Base-by-base conservation (phyloP, 2,329 filamentous ascomycete genomes). In the Calycina herbarum region DNA sequence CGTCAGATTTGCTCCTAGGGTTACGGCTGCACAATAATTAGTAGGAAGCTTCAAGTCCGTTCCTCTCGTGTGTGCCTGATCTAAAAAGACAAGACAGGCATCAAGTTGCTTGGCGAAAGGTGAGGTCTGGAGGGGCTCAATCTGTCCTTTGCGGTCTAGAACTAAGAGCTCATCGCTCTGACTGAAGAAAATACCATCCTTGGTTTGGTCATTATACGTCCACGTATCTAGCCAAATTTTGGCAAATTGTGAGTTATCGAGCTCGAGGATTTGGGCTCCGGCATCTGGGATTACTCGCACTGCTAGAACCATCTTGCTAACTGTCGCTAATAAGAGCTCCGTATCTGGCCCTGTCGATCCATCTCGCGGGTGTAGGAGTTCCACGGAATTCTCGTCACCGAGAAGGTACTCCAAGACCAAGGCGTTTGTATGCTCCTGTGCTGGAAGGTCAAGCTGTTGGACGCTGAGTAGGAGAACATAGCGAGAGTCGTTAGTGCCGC, bases 51-150 rank as follows among this genome's bases (percentile, higher is more conserved):
- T 84, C 0, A 93, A 72, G 68, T 94, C 90, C 0, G 84, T 92
- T 0, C 91, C 90, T 66, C 90, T 76, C 0, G 89, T 91, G 67
- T 93, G 89, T 0, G 84, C 82, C 65, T 93, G 86, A 60, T 93
- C 90, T 0, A 94, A 79, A 63, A 88, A 93, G 0, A 93, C 80
- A 0, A 91, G 74, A 63, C 89, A 93, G 0, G 69, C 69, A 5
- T 86, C 84, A 0, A 89, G 75, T 5, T 87, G 82, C 0, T 80
- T 78, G 0, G 78, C 76, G 69, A 85, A 91, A 0, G 86, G 81
- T 0, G 90, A 92, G 0, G 78, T 82, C 5, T 83, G 80, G 0
- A 93, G 78, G 0, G 76, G 72, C 54, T 87, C 83, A 0, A 81
- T 67, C 0, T 73, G 73, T 0, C 81, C 83, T 2, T 76, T 74